These are phyloP conservation scores for Pyrenochaeta sp. DNA, from an alignment of 2,329 filamentous ascomycete genomes.

Conservation along the genomic window DNA sequence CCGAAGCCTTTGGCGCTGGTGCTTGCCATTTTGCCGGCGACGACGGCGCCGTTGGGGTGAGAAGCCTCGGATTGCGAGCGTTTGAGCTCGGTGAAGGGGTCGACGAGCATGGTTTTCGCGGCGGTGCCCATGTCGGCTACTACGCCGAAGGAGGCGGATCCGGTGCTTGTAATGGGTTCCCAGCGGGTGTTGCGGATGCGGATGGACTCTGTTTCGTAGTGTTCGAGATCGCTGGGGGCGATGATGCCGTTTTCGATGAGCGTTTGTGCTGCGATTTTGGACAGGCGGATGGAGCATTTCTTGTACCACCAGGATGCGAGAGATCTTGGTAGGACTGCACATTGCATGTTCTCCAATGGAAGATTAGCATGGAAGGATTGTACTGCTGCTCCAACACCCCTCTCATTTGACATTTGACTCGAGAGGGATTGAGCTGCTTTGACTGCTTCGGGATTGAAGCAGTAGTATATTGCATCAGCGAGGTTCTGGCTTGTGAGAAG, in stretches of 20 bases:
- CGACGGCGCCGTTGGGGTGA: conserved; percentile 1
- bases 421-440: conserved; percentile 27
- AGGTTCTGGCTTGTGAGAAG: conserved; percentile 35
- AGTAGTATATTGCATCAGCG: conserved; percentile 29
- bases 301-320: conserved; percentile 35
- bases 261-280: conserved; percentile 31
- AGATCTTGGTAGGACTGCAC: conserved; percentile 24
- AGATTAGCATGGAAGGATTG: conserved; percentile 36
- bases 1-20: conserved; percentile 26
- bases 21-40: conserved; percentile 17
- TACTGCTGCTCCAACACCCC: conserved; percentile 31
- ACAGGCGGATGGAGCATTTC: conserved; percentile 21
- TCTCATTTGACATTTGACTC: conserved; percentile 28
- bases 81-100: conserved; percentile 17
- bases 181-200: conserved; percentile 51
- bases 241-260: conserved; percentile 28
- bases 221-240: conserved; percentile 24
- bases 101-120: conserved; percentile 62
- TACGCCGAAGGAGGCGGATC: conserved; percentile 63
- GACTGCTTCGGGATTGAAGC: conserved; percentile 22
- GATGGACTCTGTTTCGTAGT: conserved; percentile 30
- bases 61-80: conserved; percentile 5
- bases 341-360: conserved; percentile 33
- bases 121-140: conserved; percentile 64
- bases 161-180: conserved; percentile 72